phyloP scores from a whole-genome alignment of 768 basidiomycete species.

The Podaxis rugospora region DNA sequence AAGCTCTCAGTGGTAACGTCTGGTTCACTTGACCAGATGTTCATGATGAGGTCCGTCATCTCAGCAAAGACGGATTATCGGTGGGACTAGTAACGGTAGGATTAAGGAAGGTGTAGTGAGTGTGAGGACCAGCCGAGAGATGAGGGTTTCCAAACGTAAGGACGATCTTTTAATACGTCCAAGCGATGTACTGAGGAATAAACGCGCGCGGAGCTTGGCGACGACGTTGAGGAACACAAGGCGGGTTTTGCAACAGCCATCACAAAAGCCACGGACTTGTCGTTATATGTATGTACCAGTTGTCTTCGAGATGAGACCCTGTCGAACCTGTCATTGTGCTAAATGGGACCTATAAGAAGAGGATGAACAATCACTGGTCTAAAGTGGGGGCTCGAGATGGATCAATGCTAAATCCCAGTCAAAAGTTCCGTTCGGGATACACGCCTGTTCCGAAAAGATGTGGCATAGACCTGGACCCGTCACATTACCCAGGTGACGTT shows the following conservation, averaged over 20 bases:
- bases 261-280: background rate
- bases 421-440: too few relatives aligned
- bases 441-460: too few relatives aligned
- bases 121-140: background rate
- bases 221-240: background rate
- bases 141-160: background rate
- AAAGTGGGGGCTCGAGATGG: background rate
- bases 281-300: background rate
- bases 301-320: background rate
- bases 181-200: background rate
- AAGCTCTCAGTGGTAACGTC: background rate
- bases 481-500: too few relatives aligned
- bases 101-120: background rate
- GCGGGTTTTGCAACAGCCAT: background rate
- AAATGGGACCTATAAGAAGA: background rate
- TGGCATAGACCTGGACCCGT: too few relatives aligned
- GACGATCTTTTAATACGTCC: background rate
- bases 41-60: background rate
- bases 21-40: conserved; percentile 6
- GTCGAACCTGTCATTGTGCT: background rate
- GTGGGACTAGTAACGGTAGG: background rate
- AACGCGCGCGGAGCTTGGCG: conserved; percentile 1
- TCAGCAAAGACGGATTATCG: background rate
- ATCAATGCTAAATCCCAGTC: background rate
- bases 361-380: background rate